Base-by-base conservation (phyloP, 768 basidiomycete genomes). In the Inosperma sp. region DNA sequence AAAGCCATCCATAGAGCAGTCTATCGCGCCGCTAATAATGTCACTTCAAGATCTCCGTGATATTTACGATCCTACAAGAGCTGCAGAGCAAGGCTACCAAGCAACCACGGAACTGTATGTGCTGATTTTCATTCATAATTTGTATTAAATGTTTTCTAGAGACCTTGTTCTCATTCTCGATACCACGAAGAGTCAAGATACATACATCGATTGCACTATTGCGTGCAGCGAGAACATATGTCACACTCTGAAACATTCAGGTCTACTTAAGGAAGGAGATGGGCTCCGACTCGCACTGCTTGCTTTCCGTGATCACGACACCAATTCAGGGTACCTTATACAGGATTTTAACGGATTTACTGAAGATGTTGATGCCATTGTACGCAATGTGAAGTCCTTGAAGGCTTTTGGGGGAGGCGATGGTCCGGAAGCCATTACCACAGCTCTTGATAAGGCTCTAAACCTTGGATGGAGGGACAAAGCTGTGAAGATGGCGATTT, bases 361-460 rank as follows among this genome's bases (percentile, higher is more conserved):
- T 1, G 68, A 69, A 13, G 67, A 77, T 52, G 70, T 79, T 19
- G 55, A 49, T 4, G 49, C 56, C 10, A 65, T 81, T 29, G 67
- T 73, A 48, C 60, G 65, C 13, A 66, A 72, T 42, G 62, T 79
- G 23, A 68, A 67, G 39, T 59, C 59, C 3, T 58, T 76, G 22
- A 65, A 59, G 22, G 72, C 72, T 0, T 53, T 58, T 2, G 73
- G 73, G 13, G 73, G 73, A 7, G 71, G 71, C 10, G 80, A 82
- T 61, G 77, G 74, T 0, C 79, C 81, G 0, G 81, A 82, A 58
- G 79, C 79, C 7, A 69, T 75, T 13, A 78, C 75, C 3, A 76
- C 75, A 9, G 80, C 74, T 25, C 66, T 81, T 54, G 67, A 69
- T 7, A 71, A 70, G 23, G 71, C 72, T 5, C 12, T 49, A 19